These are phyloP conservation scores for Lithohypha guttulata DNA, from an alignment of 2,329 filamentous ascomycete species.

Conservation along the genomic window DNA sequence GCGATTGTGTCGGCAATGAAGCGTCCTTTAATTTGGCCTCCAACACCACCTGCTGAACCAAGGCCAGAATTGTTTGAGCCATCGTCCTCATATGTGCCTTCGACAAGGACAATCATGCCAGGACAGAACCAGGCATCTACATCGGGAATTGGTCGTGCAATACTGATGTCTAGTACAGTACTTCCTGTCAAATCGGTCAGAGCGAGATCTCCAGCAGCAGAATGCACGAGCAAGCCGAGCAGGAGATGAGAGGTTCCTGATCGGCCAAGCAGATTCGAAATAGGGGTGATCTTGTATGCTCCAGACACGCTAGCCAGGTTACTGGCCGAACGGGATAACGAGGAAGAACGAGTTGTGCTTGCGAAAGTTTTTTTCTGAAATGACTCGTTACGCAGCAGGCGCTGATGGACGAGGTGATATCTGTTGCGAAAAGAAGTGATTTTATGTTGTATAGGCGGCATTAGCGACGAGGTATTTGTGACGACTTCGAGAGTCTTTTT, in stretches of 20 bases:
- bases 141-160: slow-evolving; percentile 70
- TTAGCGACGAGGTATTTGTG: slow-evolving; percentile 53
- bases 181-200: slow-evolving; percentile 82
- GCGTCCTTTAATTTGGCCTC: slow-evolving; percentile 80
- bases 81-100: slow-evolving; percentile 94
- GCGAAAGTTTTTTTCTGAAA: slow-evolving; percentile 77
- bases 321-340: slow-evolving; percentile 50
- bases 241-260: slow-evolving; percentile 78
- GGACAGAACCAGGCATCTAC: slow-evolving; percentile 86
- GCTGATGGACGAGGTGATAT: slow-evolving; percentile 85
- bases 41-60: slow-evolving; percentile 59
- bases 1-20: slow-evolving; percentile 87
- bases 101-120: slow-evolving; percentile 90
- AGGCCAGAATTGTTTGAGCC: slow-evolving; percentile 59
- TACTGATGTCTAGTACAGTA: slow-evolving; percentile 70
- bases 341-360: slow-evolving; percentile 40
- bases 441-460: slow-evolving; percentile 71
- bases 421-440: slow-evolving; percentile 78
- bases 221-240: slow-evolving; percentile 70
- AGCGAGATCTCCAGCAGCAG: slow-evolving; percentile 63
- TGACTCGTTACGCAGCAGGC: slow-evolving; percentile 80
- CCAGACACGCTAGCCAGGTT: slow-evolving; percentile 44
- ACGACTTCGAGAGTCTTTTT: slow-evolving; percentile 88
- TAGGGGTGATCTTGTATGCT: slow-evolving; percentile 79
- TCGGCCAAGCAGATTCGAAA: slow-evolving; percentile 64